These are phyloP conservation scores for Pelargonium fulgidum DNA, from an alignment of 441 rosid genomes.

Conservation along the genomic window DNA sequence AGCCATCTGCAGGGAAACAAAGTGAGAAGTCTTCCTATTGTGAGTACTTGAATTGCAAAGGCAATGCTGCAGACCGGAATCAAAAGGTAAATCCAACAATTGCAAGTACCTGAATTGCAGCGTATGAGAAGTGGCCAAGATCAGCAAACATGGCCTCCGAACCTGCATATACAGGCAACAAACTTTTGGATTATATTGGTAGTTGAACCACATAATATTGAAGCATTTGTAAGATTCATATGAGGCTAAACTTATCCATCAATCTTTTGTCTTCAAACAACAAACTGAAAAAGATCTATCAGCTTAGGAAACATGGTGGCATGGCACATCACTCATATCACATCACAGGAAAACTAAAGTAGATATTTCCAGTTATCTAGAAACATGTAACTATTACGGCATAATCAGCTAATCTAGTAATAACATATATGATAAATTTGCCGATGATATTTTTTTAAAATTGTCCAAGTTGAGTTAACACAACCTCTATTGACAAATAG, in stretches of 20 bases:
- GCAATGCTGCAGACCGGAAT: neutral
- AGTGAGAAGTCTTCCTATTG: constrained; percentile 9
- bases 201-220: neutral
- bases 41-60: neutral
- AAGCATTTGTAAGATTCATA: neutral
- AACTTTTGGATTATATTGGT: constrained; percentile 10
- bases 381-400: neutral
- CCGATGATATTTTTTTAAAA: neutral
- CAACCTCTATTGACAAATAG: too few relatives aligned
- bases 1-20: constrained; percentile 51
- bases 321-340: neutral
- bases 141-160: constrained; percentile 99
- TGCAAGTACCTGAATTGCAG: constrained; percentile 68
- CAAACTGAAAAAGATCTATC: neutral
- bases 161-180: constrained; percentile 45
- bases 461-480: neutral
- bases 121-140: constrained; percentile 94
- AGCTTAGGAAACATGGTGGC: neutral
- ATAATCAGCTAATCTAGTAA: neutral
- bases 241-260: neutral
- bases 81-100: neutral
- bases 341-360: neutral
- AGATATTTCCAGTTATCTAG: neutral
- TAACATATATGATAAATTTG: neutral
- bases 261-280: neutral